These are phyloP conservation scores for Cladophialophora immunda DNA, from an alignment of 2,329 filamentous ascomycete genomes.

Conservation along the genomic window DNA sequence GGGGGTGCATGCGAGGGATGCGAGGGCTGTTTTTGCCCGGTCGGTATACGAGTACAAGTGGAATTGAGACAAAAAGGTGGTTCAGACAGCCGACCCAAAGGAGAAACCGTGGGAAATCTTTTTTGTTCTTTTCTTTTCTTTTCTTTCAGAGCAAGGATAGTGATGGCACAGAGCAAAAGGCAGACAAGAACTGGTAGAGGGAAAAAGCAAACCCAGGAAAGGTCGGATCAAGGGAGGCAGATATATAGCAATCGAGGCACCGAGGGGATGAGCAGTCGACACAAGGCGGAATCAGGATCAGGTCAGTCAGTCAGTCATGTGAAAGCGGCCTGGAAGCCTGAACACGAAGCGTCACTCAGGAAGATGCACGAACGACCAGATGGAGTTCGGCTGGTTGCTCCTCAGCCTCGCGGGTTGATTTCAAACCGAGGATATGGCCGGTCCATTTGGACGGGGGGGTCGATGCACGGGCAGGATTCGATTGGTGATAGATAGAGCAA, in stretches of 20 bases:
- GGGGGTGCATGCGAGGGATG: slow-evolving; percentile 10
- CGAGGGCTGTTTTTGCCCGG: not conserved
- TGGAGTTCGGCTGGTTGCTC: not conserved
- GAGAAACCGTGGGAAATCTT: not conserved
- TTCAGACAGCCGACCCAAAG: not conserved
- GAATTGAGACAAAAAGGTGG: not conserved
- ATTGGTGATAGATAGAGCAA: not conserved
- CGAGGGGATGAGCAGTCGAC: not conserved
- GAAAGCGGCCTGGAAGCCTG: not conserved
- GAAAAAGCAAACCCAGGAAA: not conserved
- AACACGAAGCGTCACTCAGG: not conserved
- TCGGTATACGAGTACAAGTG: not conserved
- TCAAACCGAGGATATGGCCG: not conserved
- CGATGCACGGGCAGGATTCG: not conserved
- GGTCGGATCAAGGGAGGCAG: not conserved
- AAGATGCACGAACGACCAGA: not conserved
- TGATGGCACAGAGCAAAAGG: not conserved
- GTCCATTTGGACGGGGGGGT: not conserved
- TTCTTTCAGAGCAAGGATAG: not conserved
- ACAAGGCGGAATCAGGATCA: not conserved
- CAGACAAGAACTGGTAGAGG: not conserved
- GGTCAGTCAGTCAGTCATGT: not conserved
- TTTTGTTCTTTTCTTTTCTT: not conserved
- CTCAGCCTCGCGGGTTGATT: not conserved
- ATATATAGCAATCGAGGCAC: not conserved